phyloP scores from a whole-genome alignment of 768 basidiomycete genomes.

The Leucosporidium creatinivorum region DNA sequence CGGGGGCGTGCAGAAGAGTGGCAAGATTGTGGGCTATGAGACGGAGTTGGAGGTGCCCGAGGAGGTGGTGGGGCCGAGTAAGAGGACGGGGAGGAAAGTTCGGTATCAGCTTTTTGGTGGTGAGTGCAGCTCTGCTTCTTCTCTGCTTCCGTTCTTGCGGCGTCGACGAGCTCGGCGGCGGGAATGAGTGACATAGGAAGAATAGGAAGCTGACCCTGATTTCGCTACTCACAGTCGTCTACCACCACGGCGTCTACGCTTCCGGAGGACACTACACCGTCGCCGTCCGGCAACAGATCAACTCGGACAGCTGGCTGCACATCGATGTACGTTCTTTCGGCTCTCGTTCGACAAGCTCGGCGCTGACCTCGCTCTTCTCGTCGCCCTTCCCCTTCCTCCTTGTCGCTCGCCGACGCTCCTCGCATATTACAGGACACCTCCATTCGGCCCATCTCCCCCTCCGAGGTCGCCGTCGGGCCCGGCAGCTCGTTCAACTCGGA shows the following conservation, averaged over 20 bases:
- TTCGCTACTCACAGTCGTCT: constrained; percentile 58
- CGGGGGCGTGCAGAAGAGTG: constrained; percentile 71
- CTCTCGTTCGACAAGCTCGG: too few relatives aligned
- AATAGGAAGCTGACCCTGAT: neutral
- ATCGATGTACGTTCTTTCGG: constrained; percentile 51
- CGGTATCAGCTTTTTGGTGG: constrained; percentile 47
- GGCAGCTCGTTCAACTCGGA: too few relatives aligned
- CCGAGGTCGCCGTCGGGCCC: too few relatives aligned
- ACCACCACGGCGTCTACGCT: constrained; percentile 86
- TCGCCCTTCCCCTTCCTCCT: too few relatives aligned
- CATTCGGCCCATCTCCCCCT: too few relatives aligned
- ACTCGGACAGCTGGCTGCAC: constrained; percentile 63
- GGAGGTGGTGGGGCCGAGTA: constrained; percentile 48
- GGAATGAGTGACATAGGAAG: neutral
- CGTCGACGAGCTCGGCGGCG: neutral
- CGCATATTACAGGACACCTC: too few relatives aligned
- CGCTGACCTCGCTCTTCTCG: too few relatives aligned
- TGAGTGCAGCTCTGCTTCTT: neutral
- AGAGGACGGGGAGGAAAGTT: constrained; percentile 51
- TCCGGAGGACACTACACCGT: constrained; percentile 94
- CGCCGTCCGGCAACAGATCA: constrained; percentile 62
- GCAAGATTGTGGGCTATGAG: constrained; percentile 69
- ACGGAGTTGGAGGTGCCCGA: constrained; percentile 66
- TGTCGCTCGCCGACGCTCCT: too few relatives aligned
- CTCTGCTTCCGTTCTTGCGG: neutral